Conservation (phyloP, 2,329 filamentous ascomycete species). For the Hymenoscyphus fraxineus region DNA sequence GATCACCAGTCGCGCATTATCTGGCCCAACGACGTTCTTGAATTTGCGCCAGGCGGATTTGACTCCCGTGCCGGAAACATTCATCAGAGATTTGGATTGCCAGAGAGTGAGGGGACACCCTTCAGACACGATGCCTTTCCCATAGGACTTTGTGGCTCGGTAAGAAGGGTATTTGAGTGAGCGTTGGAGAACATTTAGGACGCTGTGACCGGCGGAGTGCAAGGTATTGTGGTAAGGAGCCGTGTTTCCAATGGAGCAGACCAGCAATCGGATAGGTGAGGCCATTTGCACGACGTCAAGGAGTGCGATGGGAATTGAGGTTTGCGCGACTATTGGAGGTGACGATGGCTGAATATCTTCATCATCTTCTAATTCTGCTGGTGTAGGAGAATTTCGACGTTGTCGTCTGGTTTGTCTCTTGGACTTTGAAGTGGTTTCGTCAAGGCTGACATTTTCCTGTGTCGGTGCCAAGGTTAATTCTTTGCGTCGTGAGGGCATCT, state of each 20-base stretch:
- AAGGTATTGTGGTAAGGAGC: constrained; percentile 70
- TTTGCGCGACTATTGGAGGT: neutral
- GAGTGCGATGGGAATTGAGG: constrained; percentile 2
- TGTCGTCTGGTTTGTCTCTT: constrained; percentile 10
- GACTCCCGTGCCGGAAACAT: constrained; percentile 71
- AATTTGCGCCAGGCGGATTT: constrained; percentile 60
- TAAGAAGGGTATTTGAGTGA: constrained; percentile 44
- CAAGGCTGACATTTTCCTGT: constrained; percentile 9
- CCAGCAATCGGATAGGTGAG: constrained; percentile 54
- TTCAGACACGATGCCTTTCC: constrained; percentile 48
- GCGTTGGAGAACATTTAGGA: constrained; percentile 55
- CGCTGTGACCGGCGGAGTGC: constrained; percentile 82
- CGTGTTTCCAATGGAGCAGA: constrained; percentile 87
- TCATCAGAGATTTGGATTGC: constrained; percentile 79
- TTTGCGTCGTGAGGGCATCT: neutral
- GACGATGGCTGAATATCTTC: neutral
- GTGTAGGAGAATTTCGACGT: constrained; percentile 4
- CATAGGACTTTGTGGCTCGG: constrained; percentile 41
- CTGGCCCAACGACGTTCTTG: constrained; percentile 39
- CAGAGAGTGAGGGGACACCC: constrained; percentile 60
- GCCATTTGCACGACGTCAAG: constrained; percentile 20
- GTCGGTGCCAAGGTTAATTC: constrained; percentile 5
- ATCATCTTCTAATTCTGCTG: neutral
- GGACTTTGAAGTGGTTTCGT: neutral
- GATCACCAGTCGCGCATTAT: constrained; percentile 58